Conservation (phyloP, 2,329 filamentous ascomycete genomes). For the Ophiostoma perfectum region DNA sequence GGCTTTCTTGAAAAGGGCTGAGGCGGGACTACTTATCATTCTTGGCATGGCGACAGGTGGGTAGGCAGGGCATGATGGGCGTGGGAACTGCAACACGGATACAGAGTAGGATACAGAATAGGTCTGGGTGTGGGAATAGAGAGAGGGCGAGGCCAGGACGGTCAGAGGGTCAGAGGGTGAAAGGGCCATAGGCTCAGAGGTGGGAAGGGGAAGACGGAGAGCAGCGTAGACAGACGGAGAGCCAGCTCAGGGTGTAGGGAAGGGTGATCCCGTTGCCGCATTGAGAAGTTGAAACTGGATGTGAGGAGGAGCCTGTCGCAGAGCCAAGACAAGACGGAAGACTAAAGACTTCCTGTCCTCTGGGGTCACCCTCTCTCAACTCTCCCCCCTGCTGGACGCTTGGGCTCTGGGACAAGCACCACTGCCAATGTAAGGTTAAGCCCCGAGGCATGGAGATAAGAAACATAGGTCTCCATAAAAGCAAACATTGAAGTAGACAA, state of each 20-base stretch:
- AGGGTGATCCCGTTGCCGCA: constrained; percentile 32
- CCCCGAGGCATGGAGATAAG: constrained; percentile 10
- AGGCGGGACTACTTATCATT: constrained; percentile 26
- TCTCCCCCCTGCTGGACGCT: constrained; percentile 12
- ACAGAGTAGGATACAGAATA: too few relatives aligned
- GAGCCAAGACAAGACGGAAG: constrained; percentile 24
- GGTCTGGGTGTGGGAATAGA: not conserved
- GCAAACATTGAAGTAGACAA: not conserved
- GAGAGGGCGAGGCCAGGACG: not conserved
- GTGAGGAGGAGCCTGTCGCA: constrained; percentile 30
- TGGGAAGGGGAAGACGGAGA: not conserved
- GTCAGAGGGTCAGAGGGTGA: not conserved
- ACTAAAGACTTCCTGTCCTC: not conserved
- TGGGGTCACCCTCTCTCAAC: not conserved
- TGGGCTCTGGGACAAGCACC: constrained; percentile 13
- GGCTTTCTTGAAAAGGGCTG: constrained; percentile 10
- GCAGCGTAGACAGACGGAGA: not conserved
- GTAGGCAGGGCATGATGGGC: not conserved
- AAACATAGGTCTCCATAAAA: not conserved
- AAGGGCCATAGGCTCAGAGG: too few relatives aligned
- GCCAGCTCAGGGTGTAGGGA: constrained; percentile 26
- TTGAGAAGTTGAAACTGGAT: constrained; percentile 32
- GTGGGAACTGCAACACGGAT: not conserved
- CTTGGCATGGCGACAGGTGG: constrained; percentile 27
- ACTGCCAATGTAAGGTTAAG: constrained; percentile 19